phyloP scores from a whole-genome alignment of 352 stramenopile species.

The Globisporangium nodosum region DNA sequence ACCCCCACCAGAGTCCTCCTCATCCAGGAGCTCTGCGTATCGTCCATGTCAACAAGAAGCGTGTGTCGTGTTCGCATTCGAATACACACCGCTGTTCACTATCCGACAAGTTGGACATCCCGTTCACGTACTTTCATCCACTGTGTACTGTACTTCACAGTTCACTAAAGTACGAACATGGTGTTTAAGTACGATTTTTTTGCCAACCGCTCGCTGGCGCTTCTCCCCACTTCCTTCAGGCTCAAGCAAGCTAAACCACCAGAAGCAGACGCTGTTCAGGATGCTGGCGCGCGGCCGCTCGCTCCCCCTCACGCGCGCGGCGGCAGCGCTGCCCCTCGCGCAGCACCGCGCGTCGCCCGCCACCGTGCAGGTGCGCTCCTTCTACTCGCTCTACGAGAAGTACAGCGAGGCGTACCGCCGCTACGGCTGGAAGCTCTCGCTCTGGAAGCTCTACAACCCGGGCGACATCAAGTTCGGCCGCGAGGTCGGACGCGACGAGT shows the following conservation, averaged over 20 bases:
- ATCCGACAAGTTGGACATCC: too few relatives aligned
- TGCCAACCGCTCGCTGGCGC: too few relatives aligned
- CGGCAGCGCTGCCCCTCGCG: background rate
- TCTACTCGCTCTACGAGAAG: slow-evolving; percentile 79
- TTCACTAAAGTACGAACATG: too few relatives aligned
- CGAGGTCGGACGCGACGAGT: slow-evolving; percentile 73
- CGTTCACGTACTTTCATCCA: too few relatives aligned
- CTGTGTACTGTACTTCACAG: too few relatives aligned
- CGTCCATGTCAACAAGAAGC: too few relatives aligned
- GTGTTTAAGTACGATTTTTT: too few relatives aligned
- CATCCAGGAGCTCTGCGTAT: too few relatives aligned
- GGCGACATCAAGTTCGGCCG: slow-evolving; percentile 87
- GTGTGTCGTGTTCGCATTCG: too few relatives aligned
- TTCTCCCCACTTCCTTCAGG: too few relatives aligned
- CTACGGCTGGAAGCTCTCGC: slow-evolving; percentile 70
- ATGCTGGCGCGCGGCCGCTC: slow-evolving; percentile 11
- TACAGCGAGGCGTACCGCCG: slow-evolving; percentile 78
- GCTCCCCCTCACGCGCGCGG: slow-evolving; percentile 1
- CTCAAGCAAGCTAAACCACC: background rate
- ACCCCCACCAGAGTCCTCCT: too few relatives aligned
- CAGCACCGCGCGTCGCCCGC: background rate
- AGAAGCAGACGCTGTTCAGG: background rate
- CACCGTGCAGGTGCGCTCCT: slow-evolving; percentile 48
- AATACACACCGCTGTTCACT: too few relatives aligned
- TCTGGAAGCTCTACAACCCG: slow-evolving; percentile 88